Evolutionary conservation across 129 eudicot genomes (phyloP).

Genomic region (Saposhnikovia divaricata): DNA sequence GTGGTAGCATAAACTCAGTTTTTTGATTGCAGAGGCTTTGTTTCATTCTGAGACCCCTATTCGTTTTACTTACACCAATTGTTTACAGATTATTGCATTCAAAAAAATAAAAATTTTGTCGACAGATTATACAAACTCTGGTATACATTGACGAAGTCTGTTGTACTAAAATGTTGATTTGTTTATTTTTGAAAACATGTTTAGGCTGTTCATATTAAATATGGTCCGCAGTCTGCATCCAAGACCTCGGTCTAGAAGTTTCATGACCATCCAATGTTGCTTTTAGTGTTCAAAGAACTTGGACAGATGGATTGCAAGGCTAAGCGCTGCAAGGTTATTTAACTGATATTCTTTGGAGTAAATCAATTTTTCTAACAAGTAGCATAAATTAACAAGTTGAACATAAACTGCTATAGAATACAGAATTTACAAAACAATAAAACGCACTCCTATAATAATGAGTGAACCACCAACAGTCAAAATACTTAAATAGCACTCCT

Average conservation of each 20-base stretch:
- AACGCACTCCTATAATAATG: no score
- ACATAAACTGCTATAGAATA: no score
- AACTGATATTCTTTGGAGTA: neutral
- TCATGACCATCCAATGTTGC: no score
- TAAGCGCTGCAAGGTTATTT: neutral
- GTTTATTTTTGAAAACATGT: neutral
- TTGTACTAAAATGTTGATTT: neutral
- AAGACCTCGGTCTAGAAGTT: no score
- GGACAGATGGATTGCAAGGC: no score
- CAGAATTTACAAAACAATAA: no score
- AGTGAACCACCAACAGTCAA: no score
- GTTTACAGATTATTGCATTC: neutral
- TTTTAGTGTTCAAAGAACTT: neutral
- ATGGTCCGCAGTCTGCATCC: neutral
- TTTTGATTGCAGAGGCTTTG: neutral
- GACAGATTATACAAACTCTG: neutral
- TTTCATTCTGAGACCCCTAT: neutral
- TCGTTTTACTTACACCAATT: neutral
- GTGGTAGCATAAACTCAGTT: neutral
- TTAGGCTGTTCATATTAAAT: neutral
- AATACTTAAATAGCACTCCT: no score
- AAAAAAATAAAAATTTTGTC: no score
- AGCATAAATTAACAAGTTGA: no score
- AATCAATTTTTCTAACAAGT: no score
- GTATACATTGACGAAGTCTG: neutral